Conservation (phyloP, 75 land plant genomes). For the Sequoiadendron giganteum region DNA sequence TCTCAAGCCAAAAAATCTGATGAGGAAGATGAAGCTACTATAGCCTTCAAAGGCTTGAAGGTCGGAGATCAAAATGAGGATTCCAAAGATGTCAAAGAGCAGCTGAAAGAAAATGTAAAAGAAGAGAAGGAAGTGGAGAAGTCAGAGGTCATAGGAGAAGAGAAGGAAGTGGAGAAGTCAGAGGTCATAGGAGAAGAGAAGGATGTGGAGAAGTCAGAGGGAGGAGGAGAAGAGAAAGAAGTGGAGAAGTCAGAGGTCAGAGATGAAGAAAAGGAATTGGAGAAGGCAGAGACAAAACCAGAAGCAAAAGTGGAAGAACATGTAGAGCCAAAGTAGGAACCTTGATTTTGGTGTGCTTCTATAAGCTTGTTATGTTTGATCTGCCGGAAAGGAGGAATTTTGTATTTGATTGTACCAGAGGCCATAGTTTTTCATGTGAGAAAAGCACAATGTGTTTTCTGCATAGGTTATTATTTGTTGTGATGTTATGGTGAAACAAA, state of each 20-base stretch:
- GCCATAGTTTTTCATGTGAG: conserved; percentile 3
- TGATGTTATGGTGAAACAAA: neutral
- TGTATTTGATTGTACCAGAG: neutral
- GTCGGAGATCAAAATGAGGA: conserved; percentile 9
- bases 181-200: neutral
- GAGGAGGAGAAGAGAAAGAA: conserved; percentile 2
- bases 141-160: neutral
- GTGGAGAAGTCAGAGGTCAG: neutral
- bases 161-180: neutral
- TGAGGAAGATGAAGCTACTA: conserved; percentile 38
- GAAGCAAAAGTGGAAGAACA: neutral
- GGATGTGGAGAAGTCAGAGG: neutral
- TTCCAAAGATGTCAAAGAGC: neutral
- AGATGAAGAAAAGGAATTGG: neutral
- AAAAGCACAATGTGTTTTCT: neutral
- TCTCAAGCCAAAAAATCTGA: conserved; percentile 17
- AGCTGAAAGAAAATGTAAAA: neutral
- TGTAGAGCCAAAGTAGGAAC: neutral
- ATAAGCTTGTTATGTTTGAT: neutral
- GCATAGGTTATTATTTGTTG: conserved; percentile 2
- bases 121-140: neutral
- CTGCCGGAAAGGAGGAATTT: neutral
- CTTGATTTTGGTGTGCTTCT: conserved; percentile 1
- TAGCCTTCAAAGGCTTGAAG: conserved; percentile 5
- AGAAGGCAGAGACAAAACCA: neutral